Conservation (phyloP, 345 rosid species). For the Angophora floribunda region DNA sequence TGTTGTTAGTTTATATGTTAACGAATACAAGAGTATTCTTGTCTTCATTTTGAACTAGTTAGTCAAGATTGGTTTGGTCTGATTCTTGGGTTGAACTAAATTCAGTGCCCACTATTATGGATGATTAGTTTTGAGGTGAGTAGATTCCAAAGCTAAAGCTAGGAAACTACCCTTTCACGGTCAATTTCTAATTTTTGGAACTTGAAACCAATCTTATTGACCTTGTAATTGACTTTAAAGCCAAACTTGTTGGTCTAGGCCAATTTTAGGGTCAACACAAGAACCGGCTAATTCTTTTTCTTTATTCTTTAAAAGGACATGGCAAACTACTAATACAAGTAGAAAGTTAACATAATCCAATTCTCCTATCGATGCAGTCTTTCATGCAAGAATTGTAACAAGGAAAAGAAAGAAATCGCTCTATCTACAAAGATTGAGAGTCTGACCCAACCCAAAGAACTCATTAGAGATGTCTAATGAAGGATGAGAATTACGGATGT, state of each 20-base stretch:
- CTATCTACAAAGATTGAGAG: not conserved
- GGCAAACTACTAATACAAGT: not conserved
- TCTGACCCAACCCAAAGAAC: not conserved
- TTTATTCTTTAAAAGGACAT: not conserved
- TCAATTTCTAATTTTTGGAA: not conserved
- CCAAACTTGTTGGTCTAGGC: rapidly evolving
- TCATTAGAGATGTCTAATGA: not conserved
- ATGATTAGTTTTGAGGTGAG: not conserved
- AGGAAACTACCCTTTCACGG: rapidly evolving
- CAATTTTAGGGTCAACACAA: not conserved
- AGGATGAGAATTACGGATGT: not conserved
- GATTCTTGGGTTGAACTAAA: not conserved
- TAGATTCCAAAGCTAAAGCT: not conserved
- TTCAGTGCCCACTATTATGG: rapidly evolving
- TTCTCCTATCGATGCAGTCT: not conserved
- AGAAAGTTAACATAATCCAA: not conserved
- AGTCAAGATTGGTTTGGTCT: not conserved
- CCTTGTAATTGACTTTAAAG: not conserved
- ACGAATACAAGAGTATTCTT: not conserved
- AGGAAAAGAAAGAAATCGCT: not conserved
- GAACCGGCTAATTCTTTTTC: not conserved
- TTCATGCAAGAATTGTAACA: not conserved
- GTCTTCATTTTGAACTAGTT: not conserved
- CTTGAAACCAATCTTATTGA: not conserved
- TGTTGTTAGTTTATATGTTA: not conserved